Conservation (phyloP, 495 filamentous ascomycete species). For the Xylaria acuta region DNA sequence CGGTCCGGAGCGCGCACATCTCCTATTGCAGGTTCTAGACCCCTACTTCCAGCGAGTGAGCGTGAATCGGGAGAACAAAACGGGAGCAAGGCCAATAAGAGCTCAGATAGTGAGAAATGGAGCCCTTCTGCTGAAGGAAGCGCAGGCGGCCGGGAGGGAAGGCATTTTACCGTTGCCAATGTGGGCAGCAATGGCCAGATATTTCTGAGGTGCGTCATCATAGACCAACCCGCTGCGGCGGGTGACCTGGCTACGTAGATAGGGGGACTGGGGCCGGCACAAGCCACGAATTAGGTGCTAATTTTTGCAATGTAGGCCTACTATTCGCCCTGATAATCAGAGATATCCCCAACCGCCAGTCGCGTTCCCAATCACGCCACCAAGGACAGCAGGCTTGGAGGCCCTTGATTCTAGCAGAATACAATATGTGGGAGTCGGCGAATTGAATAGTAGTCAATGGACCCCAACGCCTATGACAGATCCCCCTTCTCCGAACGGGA, state of each 20-base stretch:
- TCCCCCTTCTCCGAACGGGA: slow-evolving; percentile 39
- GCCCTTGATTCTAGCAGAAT: slow-evolving; percentile 45
- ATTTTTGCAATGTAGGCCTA: slow-evolving; percentile 55
- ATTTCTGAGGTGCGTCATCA: slow-evolving; percentile 79
- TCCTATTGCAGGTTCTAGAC: slow-evolving; percentile 39
- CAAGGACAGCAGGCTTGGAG: slow-evolving; percentile 62
- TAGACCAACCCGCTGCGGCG: not conserved
- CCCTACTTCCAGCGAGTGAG: slow-evolving; percentile 52
- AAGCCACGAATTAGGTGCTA: slow-evolving; percentile 11
- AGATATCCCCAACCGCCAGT: slow-evolving; percentile 65
- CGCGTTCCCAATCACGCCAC: slow-evolving; percentile 64
- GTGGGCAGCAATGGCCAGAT: slow-evolving; percentile 93
- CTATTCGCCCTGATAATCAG: slow-evolving; percentile 62
- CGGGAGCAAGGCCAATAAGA: slow-evolving; percentile 43
- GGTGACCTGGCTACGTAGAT: not conserved
- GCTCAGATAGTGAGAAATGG: slow-evolving; percentile 47
- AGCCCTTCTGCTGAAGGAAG: slow-evolving; percentile 57
- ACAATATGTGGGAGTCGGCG: slow-evolving; percentile 49
- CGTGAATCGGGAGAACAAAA: slow-evolving; percentile 47
- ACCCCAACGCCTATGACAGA: slow-evolving; percentile 43
- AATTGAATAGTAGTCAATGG: slow-evolving; percentile 47
- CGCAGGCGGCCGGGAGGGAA: slow-evolving; percentile 63
- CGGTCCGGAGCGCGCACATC: slow-evolving; percentile 40
- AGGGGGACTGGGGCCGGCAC: not conserved
- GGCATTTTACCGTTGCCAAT: slow-evolving; percentile 92